phyloP scores from a whole-genome alignment of 2,329 filamentous ascomycete species.

The Rutstroemia sp. region DNA sequence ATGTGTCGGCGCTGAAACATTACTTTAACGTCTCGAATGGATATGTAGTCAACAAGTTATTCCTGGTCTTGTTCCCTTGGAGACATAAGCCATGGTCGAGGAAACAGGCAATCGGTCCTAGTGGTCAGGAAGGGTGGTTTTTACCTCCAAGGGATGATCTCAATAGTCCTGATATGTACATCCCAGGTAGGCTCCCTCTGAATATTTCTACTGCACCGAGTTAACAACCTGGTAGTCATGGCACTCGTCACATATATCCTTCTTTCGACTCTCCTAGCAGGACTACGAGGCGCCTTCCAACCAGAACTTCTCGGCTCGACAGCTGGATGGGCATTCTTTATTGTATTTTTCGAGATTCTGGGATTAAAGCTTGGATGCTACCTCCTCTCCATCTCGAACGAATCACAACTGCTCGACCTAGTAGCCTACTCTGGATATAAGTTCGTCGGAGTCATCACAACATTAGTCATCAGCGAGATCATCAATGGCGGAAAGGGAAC shows the following conservation, averaged over 20 bases:
- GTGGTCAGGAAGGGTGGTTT: conserved; percentile 68
- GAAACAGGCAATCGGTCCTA: conserved; percentile 68
- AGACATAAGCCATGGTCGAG: conserved; percentile 96
- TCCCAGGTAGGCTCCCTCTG: conserved; percentile 44
- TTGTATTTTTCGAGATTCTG: conserved; percentile 83
- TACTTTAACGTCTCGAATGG: conserved; percentile 99
- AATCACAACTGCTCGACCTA: conserved; percentile 86
- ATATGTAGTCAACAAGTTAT: conserved; percentile 90
- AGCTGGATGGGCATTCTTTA: conserved; percentile 66
- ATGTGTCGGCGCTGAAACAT: conserved; percentile 88
- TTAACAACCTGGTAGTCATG: conserved; percentile 55
- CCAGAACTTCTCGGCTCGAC: conserved; percentile 89
- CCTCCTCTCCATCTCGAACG: conserved; percentile 85
- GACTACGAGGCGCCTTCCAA: conserved; percentile 83
- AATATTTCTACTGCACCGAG: background rate
- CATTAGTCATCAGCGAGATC: conserved; percentile 71
- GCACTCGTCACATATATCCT: conserved; percentile 96
- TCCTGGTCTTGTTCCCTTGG: conserved; percentile 94
- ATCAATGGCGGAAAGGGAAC: conserved; percentile 73
- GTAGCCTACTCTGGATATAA: conserved; percentile 98
- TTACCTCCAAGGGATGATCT: conserved; percentile 89
- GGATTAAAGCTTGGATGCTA: conserved; percentile 89
- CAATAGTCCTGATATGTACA: conserved; percentile 99
- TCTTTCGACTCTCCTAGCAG: conserved; percentile 82
- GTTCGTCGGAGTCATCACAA: conserved; percentile 93